Evolutionary conservation across 768 basidiomycete genomes (phyloP), one percentile per base, ranked within the genome.

Genomic region (Agaricus blazei): DNA sequence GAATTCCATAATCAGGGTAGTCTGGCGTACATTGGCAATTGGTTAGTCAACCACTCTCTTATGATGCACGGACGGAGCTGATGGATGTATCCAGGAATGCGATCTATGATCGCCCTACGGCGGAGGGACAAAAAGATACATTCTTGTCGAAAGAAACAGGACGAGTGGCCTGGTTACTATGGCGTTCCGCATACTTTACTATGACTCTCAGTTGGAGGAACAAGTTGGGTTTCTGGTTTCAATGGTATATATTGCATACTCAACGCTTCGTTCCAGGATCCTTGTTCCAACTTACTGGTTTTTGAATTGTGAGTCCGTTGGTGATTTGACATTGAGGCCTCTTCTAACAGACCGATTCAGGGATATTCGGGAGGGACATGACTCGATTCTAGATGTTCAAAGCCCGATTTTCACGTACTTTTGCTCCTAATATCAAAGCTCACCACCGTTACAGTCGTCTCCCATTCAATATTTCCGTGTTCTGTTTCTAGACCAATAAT

Each of bases 131-230:
- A 9, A 55, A 62, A 14, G 63, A 65, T n/a, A 74, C 79, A 7
- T 70, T 81, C 62, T 70, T 83, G 70, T 70, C 75, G 52, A 83
- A 81, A 66, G 80, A 88, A 69, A 75, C 81, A 38, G 83, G 88
- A 27, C 76, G 85, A 37, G 58, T 87, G 38, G 88, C 88, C 9
- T 90, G 88, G 88, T 72, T 90, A 31, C 72, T 90, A 47, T 90
- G 88, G 88, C 76, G 88, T 51, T 86, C 84, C 15, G 88, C 89
- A 1, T 91, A 92, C 69, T 88, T 89, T 66, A 87, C 86, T 4
- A 82, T 81, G 80, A 87, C 87, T 3, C 67, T 91, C 51, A 88
- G 85, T 63, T 56, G 79, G 59, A 74, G 87, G 67, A 90, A 90
- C 68, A 87, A 83, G 83, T 84, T 59, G 62, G 78, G 75, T 7